Evolutionary conservation across 108 stramenopile genomes (phyloP), one percentile per base, ranked within the genome.

Genomic region (Mayamaea pseudoterrestris): DNA sequence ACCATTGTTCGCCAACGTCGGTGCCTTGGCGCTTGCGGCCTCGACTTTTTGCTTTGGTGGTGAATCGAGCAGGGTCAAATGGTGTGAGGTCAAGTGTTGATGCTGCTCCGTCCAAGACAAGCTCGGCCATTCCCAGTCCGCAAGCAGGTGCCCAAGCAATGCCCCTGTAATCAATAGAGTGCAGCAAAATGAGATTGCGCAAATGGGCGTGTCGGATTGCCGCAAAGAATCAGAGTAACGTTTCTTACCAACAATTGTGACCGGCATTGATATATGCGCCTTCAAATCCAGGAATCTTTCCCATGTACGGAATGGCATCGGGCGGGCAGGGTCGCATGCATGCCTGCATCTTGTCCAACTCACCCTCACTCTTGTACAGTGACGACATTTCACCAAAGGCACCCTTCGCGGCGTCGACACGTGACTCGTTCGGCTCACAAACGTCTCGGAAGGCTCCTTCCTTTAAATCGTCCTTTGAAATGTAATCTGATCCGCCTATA

Each of bases 131-230:
- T 13, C 67, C 68, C 50, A 70, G 58, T 0, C 97, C 97, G 35
- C 78, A 80, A 25, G 84, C 91, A 1, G 94, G 97, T 6, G 93
- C 93, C 94, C 94, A 95, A 0, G 93, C 79, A 37, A 97, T 97
- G 5, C 92, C 92, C 61, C 55, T 51, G 6, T 2, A 3, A 42
- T 27, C 27, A 4, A 45, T 21, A 3, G 9, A 45, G 21, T 45
- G 23, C 3, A 14, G 29, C 7, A 12, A 34, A 13, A 11, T 31
- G 28, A 6, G 18, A 13, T 30, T 47, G 6, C 27, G 22, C 29
- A 47, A 14, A 9, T 7, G 11, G 9, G 7, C 12, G 41, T 20
- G 7, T 8, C 41, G 23, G 25, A 27, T 21, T 21, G 3, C 16
- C 3, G 44, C 27, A 49, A 9, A 40, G 14, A 27, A 30, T 11